phyloP scores from a whole-genome alignment of 2,329 filamentous ascomycete species.

The Talaromyces islandicus region DNA sequence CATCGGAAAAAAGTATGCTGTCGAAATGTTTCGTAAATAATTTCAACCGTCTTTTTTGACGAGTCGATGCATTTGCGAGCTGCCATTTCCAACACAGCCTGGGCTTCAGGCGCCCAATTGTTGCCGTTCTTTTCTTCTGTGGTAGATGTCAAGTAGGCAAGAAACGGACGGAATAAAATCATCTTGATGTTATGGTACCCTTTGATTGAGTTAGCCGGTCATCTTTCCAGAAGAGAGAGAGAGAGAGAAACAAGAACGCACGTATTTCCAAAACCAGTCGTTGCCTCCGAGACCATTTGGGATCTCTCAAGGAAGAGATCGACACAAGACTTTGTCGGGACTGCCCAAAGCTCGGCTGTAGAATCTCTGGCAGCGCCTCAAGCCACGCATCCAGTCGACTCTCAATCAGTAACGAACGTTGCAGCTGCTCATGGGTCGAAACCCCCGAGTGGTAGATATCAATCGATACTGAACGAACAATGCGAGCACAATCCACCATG shows the following conservation, averaged over 20 bases:
- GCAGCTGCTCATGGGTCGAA: slow-evolving; percentile 29
- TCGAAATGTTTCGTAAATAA: slow-evolving; percentile 34
- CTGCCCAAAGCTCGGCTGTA: slow-evolving; percentile 23
- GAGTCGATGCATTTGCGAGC: slow-evolving; percentile 34
- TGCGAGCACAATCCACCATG: slow-evolving; percentile 36
- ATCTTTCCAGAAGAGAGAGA: not conserved
- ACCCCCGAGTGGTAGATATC: slow-evolving; percentile 34
- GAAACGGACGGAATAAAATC: slow-evolving; percentile 32
- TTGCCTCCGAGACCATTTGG: slow-evolving; percentile 33
- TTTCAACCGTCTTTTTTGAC: slow-evolving; percentile 33
- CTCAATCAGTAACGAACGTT: slow-evolving; percentile 30
- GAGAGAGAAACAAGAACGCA: slow-evolving; percentile 18
- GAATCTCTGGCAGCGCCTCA: slow-evolving; percentile 24
- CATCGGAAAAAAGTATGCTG: slow-evolving; percentile 37
- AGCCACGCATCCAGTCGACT: slow-evolving; percentile 31
- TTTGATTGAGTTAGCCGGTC: slow-evolving; percentile 10
- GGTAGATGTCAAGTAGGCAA: slow-evolving; percentile 25
- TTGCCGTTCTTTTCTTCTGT: slow-evolving; percentile 20
- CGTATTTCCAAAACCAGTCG: slow-evolving; percentile 34
- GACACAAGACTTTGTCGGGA: slow-evolving; percentile 13
- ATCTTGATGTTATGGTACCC: slow-evolving; percentile 38
- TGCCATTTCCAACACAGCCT: slow-evolving; percentile 20
- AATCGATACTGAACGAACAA: slow-evolving; percentile 35
- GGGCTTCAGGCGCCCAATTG: not conserved
- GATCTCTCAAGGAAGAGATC: slow-evolving; percentile 26